These are phyloP conservation scores for Geosmithia morbida DNA, from an alignment of 2,329 filamentous ascomycete genomes.

Conservation along the genomic window DNA sequence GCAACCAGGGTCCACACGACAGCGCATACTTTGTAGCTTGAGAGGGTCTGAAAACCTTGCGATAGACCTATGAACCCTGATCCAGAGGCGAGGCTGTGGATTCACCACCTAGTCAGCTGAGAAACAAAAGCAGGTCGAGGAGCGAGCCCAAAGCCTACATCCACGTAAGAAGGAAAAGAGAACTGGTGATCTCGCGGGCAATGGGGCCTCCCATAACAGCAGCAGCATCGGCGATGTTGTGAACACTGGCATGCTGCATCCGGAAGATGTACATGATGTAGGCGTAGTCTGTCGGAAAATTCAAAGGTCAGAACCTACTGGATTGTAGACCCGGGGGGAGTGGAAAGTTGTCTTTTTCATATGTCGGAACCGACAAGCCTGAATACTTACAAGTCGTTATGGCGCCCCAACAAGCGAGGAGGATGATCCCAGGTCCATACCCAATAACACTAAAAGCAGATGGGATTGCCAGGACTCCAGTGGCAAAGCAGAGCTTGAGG, in stretches of 20 bases:
- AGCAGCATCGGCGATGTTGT: conserved; percentile 12
- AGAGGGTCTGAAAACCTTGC: conserved; percentile 8
- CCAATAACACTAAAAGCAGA: conserved; percentile 9
- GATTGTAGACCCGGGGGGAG: background rate
- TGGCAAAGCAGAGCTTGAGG: conserved; percentile 11
- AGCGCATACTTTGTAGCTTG: conserved; percentile 7
- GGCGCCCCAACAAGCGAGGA: conserved; percentile 8
- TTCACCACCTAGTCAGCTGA: background rate
- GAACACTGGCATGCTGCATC: conserved; percentile 9
- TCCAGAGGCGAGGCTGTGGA: conserved; percentile 8
- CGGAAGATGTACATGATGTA: conserved; percentile 11
- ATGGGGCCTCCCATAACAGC: conserved; percentile 8
- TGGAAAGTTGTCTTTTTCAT: background rate
- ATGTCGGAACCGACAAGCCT: background rate
- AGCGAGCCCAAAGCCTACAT: conserved; percentile 4
- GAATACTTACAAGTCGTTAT: conserved; percentile 8
- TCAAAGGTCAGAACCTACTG: background rate
- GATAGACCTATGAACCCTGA: conserved; percentile 10
- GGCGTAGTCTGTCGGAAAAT: conserved; percentile 8
- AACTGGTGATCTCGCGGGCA: conserved; percentile 8
- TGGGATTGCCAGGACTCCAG: conserved; percentile 12
- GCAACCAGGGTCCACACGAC: conserved; percentile 10
- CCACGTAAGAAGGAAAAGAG: conserved; percentile 10
- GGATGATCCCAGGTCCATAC: conserved; percentile 7
- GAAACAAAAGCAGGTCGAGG: background rate